Evolutionary conservation across 225 moss, liverwort and hornwort species (phyloP).

Genomic region (Marchantia paleacea): DNA sequence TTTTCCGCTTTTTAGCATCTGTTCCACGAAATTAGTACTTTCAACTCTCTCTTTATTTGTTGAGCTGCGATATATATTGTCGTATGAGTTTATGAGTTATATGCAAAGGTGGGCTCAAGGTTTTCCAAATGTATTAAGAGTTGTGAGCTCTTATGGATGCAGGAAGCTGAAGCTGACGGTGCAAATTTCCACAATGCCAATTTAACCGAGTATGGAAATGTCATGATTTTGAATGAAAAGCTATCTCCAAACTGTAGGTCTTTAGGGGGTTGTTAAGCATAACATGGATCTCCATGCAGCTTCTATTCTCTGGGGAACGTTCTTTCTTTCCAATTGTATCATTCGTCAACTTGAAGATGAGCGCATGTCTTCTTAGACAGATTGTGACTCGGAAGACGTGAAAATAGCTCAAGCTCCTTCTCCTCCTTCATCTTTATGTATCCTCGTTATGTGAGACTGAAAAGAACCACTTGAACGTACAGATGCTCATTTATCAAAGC

Average conservation of each 20-base stretch:
- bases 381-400: neutral
- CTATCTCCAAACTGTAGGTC: neutral
- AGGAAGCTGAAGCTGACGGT: constrained; percentile 71
- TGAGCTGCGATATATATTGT: neutral
- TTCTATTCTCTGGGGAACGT: neutral
- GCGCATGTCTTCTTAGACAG: neutral
- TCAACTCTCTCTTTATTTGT: too few species aligned
- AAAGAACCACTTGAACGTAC: constrained; percentile 5
- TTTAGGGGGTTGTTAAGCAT: neutral
- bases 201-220: constrained; percentile 44
- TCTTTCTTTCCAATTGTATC: neutral
- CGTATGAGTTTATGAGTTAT: neutral
- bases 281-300: neutral
- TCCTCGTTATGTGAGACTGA: neutral
- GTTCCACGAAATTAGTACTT: neutral
- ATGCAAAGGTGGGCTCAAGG: neutral
- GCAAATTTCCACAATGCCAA: constrained; percentile 88
- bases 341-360: neutral
- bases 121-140: neutral
- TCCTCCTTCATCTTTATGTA: neutral
- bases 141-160: constrained; percentile 12
- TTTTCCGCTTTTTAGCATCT: neutral
- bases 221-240: neutral
- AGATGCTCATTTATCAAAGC: constrained; percentile 60
- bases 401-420: neutral